phyloP scores from a whole-genome alignment of 768 basidiomycete genomes.

The Mycena leptocephala region DNA sequence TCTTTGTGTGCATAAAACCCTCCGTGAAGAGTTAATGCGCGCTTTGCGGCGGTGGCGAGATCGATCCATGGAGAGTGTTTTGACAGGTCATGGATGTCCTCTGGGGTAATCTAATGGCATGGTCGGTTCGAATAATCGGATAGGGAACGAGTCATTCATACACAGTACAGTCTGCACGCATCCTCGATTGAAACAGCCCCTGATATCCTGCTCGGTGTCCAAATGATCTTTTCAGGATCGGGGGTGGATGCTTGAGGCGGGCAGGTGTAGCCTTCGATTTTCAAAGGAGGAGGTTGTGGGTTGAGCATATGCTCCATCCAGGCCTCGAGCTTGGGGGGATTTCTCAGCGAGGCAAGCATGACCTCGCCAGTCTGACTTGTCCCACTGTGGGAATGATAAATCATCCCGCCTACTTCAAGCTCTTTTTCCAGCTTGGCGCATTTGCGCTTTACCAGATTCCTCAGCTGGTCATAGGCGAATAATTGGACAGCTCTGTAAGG shows the following conservation, averaged over 20 bases:
- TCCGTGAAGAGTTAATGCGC: constrained; percentile 13
- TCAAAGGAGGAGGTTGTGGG: not conserved
- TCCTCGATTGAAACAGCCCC: constrained; percentile 13
- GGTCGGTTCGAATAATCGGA: not conserved
- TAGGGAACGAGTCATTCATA: not conserved
- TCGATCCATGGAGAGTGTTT: constrained; percentile 8
- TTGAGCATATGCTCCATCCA: not conserved
- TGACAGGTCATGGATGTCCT: constrained; percentile 1
- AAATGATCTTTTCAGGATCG: constrained; percentile 1
- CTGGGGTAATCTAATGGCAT: not conserved
- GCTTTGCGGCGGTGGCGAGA: constrained; percentile 7
- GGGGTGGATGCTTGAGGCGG: not conserved
- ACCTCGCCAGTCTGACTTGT: not conserved
- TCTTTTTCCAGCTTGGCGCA: not conserved
- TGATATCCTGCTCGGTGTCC: not conserved
- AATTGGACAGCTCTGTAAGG: not conserved
- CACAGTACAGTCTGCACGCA: constrained; percentile 22
- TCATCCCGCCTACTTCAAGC: not conserved
- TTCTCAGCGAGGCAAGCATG: not conserved
- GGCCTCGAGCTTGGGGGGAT: not conserved
- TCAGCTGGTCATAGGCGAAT: not conserved
- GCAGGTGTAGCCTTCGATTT: not conserved
- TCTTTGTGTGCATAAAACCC: constrained; percentile 15
- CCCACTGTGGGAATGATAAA: not conserved
- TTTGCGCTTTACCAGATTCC: not conserved